Percentiles rank a stretch among this genome's conserved stretches.
Evolutionary conservation across 1,284 basidiomycete species (phyloP).

Genomic region (Ustilago curta): DNA sequence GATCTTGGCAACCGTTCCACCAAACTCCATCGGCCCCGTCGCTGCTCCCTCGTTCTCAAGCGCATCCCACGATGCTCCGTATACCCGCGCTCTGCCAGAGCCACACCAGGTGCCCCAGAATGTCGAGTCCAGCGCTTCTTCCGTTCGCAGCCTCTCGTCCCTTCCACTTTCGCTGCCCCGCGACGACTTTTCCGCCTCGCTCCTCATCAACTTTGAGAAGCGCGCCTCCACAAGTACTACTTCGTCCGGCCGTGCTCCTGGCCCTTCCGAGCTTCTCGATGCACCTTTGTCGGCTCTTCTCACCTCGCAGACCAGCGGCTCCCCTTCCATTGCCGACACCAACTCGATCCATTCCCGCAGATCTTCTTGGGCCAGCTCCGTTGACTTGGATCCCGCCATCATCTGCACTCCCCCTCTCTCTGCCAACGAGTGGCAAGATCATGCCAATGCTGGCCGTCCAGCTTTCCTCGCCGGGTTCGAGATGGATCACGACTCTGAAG

Average conservation of each 20-base stretch:
- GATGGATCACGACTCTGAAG: slow-evolving; percentile 40
- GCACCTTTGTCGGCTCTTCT: slow-evolving; percentile 14
- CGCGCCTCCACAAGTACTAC: slow-evolving; percentile 26
- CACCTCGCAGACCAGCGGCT: slow-evolving; percentile 4
- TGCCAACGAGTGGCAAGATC: slow-evolving; percentile 23
- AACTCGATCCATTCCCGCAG: slow-evolving; percentile 31
- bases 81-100: slow-evolving; percentile 16
- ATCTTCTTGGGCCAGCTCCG: slow-evolving; percentile 43
- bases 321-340: slow-evolving; percentile 45
- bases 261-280: slow-evolving; percentile 35
- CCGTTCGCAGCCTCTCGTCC: slow-evolving; percentile 24
- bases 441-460: slow-evolving; percentile 9
- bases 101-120: slow-evolving; percentile 23
- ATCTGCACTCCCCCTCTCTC: slow-evolving; percentile 42
- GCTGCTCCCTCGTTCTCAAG: background rate
- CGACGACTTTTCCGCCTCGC: slow-evolving; percentile 30
- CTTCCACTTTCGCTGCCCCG: slow-evolving; percentile 24
- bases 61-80: background rate
- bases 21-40: slow-evolving; percentile 1
- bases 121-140: slow-evolving; percentile 17
- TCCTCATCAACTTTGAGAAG: slow-evolving; percentile 33
- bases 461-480: slow-evolving; percentile 43
- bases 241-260: slow-evolving; percentile 41
- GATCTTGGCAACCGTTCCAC: slow-evolving; percentile 15
- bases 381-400: slow-evolving; percentile 43